phyloP scores from a whole-genome alignment of 495 filamentous ascomycete genomes.

The Neurospora sp. region DNA sequence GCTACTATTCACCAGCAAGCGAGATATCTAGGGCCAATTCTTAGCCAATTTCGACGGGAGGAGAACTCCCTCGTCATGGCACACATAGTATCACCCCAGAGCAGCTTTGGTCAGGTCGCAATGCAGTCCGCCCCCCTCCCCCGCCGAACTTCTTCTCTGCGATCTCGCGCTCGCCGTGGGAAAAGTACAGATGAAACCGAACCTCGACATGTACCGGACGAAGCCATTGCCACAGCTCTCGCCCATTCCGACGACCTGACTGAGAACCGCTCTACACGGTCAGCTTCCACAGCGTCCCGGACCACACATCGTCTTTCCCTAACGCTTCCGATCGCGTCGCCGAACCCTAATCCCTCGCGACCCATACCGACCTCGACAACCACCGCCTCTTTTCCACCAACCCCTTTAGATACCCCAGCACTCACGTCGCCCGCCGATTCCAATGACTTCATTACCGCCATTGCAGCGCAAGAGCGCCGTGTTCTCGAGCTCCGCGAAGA shows the following conservation, averaged over 20 bases:
- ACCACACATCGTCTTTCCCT: conserved; percentile 69
- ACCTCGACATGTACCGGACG: conserved; percentile 12
- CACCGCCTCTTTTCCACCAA: conserved; percentile 34
- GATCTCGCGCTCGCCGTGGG: conserved; percentile 1
- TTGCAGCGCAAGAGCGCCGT: conserved; percentile 86
- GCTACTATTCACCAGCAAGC: not conserved
- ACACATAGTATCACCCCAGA: conserved; percentile 18
- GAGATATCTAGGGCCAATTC: not conserved
- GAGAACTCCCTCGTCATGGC: conserved; percentile 12
- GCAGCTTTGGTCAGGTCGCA: conserved; percentile 19
- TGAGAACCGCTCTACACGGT: conserved; percentile 42
- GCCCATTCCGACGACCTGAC: conserved; percentile 14
- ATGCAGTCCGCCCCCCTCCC: conserved; percentile 10
- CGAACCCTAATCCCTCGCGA: conserved; percentile 30
- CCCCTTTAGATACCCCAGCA: conserved; percentile 31
- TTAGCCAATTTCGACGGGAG: not conserved
- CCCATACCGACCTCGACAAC: conserved; percentile 33
- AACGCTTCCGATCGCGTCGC: conserved; percentile 58
- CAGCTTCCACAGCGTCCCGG: conserved; percentile 46
- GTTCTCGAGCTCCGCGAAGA: conserved; percentile 90
- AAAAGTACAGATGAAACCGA: conserved; percentile 11
- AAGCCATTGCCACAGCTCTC: conserved; percentile 14
- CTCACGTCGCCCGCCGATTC: conserved; percentile 52
- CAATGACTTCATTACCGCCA: conserved; percentile 70
- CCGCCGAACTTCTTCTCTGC: conserved; percentile 5